Evolutionary conservation across 495 filamentous ascomycete species (phyloP).

Genomic region (Penicillium lividum): DNA sequence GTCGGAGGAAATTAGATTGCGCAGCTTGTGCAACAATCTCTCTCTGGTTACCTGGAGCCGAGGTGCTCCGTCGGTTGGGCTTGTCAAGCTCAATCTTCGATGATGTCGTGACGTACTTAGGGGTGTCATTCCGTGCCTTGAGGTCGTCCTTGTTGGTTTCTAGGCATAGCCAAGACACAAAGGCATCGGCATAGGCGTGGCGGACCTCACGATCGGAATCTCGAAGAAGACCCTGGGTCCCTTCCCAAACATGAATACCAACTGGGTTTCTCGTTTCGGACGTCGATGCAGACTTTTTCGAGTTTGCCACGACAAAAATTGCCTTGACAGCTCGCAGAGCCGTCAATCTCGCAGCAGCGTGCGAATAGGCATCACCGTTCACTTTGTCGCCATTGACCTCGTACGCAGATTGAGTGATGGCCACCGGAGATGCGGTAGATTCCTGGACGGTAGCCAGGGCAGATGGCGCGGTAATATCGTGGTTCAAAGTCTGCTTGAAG

Average conservation of each 20-base stretch:
- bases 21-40: slow-evolving; percentile 57
- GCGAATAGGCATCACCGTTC: slow-evolving; percentile 60
- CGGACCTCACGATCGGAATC: slow-evolving; percentile 75
- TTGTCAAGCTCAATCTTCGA: slow-evolving; percentile 49
- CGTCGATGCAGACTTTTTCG: slow-evolving; percentile 57
- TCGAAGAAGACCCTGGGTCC: slow-evolving; percentile 83
- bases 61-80: slow-evolving; percentile 55
- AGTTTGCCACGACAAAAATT: slow-evolving; percentile 77
- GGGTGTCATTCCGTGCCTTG: slow-evolving; percentile 56
- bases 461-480: slow-evolving; percentile 37
- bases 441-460: slow-evolving; percentile 45
- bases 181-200: slow-evolving; percentile 78
- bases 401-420: slow-evolving; percentile 2
- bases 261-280: slow-evolving; percentile 71
- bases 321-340: slow-evolving; percentile 80
- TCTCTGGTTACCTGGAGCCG: slow-evolving; percentile 48
- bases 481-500: slow-evolving; percentile 62
- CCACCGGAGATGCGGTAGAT: slow-evolving; percentile 17
- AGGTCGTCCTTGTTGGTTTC: slow-evolving; percentile 74
- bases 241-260: slow-evolving; percentile 81
- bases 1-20: slow-evolving; percentile 71
- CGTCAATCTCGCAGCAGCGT: slow-evolving; percentile 68
- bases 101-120: slow-evolving; percentile 38
- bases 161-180: slow-evolving; percentile 76
- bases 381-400: slow-evolving; percentile 30